These are phyloP conservation scores for Fomes fomentarius DNA, from an alignment of 1,284 basidiomycete genomes.

Conservation along the genomic window DNA sequence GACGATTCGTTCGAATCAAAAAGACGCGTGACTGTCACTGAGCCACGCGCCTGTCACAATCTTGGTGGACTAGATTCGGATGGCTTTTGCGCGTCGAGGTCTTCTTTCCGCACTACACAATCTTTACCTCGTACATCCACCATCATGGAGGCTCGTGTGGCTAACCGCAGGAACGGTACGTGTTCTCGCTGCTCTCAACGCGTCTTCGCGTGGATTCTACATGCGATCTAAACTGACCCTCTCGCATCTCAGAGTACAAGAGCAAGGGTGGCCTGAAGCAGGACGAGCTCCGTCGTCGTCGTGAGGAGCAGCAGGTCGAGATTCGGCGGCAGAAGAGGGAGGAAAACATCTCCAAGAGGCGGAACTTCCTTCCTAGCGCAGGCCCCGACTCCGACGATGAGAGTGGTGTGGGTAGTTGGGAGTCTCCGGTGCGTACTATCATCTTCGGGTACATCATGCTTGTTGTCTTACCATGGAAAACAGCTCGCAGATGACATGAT, in stretches of 20 bases:
- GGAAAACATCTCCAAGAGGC: conserved; percentile 95
- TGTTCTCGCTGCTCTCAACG: conserved; percentile 14
- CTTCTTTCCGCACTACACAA: conserved; percentile 24
- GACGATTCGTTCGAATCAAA: conserved; percentile 4
- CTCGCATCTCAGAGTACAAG: conserved; percentile 59
- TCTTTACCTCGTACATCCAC: conserved; percentile 27
- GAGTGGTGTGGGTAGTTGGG: conserved; percentile 69
- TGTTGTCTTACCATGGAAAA: conserved; percentile 19
- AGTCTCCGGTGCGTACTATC: conserved; percentile 65
- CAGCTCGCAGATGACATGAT: conserved; percentile 94
- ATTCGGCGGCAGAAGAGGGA: conserved; percentile 96
- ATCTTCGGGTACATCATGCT: conserved; percentile 15
- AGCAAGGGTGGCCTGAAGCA: conserved; percentile 84
- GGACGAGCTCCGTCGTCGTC: conserved; percentile 88
- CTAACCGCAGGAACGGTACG: conserved; percentile 64
- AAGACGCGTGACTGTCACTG: conserved; percentile 31
- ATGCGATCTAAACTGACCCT: conserved; percentile 31
- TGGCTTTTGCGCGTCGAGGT: conserved; percentile 31
- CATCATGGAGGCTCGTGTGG: conserved; percentile 37
- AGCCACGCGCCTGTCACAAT: conserved; percentile 32
- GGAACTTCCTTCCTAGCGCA: conserved; percentile 83
- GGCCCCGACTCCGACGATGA: conserved; percentile 88
- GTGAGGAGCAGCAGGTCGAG: conserved; percentile 97
- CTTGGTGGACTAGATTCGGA: conserved; percentile 18
- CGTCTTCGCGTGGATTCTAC: conserved; percentile 2